Conservation (phyloP, 305 asterid genomes). For the Ilex paraguariensis region DNA sequence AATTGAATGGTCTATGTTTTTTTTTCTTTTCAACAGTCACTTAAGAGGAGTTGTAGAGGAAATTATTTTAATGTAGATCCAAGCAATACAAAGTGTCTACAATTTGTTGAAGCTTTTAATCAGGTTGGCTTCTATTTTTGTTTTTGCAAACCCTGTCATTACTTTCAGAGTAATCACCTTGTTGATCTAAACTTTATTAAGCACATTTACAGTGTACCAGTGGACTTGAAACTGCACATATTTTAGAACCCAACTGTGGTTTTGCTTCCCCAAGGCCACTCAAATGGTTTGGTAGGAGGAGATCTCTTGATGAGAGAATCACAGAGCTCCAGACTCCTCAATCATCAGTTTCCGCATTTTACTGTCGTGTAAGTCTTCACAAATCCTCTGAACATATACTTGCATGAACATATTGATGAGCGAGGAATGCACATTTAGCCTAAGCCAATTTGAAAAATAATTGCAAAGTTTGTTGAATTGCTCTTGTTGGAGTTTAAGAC, state of each 20-base stretch:
- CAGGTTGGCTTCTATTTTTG: not conserved
- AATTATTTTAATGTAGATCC: conserved; percentile 6
- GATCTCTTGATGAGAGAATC: conserved; percentile 9
- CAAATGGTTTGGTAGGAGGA: conserved; percentile 1
- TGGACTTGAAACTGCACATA: conserved; percentile 6
- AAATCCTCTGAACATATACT: no score
- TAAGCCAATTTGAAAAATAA: no score
- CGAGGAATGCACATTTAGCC: no score
- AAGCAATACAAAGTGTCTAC: conserved; percentile 6
- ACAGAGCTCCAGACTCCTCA: not conserved
- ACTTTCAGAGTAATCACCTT: no score
- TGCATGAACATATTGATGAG: no score
- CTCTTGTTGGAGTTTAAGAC: no score
- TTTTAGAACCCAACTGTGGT: conserved; percentile 9
- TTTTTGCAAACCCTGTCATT: no score
- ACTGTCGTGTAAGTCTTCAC: conserved; percentile 6
- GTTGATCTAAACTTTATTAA: no score
- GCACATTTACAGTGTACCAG: not conserved
- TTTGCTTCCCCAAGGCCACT: not conserved
- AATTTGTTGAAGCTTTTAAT: conserved; percentile 4
- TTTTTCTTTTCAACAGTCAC: conserved; percentile 2
- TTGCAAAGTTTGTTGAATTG: no score
- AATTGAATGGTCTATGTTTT: no score
- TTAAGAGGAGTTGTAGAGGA: conserved; percentile 6
- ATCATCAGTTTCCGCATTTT: not conserved